Evolutionary conservation across 1,284 basidiomycete species (phyloP).

Genomic region (Earliella scabrosa): DNA sequence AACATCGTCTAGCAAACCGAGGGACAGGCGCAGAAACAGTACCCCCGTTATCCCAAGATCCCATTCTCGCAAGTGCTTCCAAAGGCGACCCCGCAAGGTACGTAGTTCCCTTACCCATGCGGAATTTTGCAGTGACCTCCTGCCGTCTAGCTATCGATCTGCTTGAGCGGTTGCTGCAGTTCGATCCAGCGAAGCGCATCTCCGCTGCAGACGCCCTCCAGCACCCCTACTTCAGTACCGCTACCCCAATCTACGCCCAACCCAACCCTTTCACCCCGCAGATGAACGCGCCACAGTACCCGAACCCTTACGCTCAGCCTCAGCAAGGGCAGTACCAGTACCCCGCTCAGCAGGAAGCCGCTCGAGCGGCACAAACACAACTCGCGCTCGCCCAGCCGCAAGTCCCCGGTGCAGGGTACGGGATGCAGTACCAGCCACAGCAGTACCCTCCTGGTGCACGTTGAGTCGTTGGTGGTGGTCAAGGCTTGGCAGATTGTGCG

Average conservation of each 20-base stretch:
- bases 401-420: conserved; percentile 41
- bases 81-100: conserved; percentile 90
- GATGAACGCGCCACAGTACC: conserved; percentile 72
- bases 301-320: conserved; percentile 68
- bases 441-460: conserved; percentile 6
- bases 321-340: conserved; percentile 41
- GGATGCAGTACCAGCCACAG: conserved; percentile 33
- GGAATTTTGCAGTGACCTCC: conserved; percentile 6
- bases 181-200: conserved; percentile 93
- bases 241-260: conserved; percentile 48
- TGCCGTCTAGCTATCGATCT: conserved; percentile 86
- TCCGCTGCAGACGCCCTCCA: conserved; percentile 91
- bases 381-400: conserved; percentile 38
- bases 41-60: conserved; percentile 91
- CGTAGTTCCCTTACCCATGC: conserved; percentile 18
- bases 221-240: conserved; percentile 90
- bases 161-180: conserved; percentile 94
- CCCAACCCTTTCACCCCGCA: conserved; percentile 52
- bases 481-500: background rate
- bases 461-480: background rate
- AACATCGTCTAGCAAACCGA: conserved; percentile 70
- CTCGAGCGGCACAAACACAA: conserved; percentile 41
- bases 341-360: conserved; percentile 46
- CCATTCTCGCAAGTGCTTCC: conserved; percentile 89
- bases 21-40: conserved; percentile 79